Evolutionary conservation across 371 early-diverging fungal species (phyloP).

Genomic region (Mortierella sp.): DNA sequence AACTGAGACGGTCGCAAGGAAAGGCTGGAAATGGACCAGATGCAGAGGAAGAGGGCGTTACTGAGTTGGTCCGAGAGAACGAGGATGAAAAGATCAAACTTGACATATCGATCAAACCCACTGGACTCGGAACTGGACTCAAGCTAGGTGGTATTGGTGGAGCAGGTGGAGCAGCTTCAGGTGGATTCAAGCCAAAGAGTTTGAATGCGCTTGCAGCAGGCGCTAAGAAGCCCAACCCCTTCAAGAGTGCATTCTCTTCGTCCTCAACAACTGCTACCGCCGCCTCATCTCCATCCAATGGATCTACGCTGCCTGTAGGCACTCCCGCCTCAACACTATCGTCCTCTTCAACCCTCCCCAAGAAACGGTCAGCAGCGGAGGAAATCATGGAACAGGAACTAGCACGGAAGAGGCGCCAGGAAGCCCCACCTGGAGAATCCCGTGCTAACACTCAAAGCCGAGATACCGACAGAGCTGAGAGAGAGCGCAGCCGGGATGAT

Average conservation of each 20-base stretch:
- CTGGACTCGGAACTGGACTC: conserved; percentile 6
- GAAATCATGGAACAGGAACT: conserved; percentile 61
- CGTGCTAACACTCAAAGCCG: background rate
- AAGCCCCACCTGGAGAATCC: conserved; percentile 10
- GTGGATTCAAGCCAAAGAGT: conserved; percentile 41
- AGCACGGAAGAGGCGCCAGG: conserved; percentile 50
- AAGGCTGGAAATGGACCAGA: conserved; percentile 33
- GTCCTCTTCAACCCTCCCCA: conserved; percentile 7
- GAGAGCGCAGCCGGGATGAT: conserved; percentile 1
- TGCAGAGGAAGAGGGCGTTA: conserved; percentile 32
- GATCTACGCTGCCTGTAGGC: background rate
- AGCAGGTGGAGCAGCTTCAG: conserved; percentile 14
- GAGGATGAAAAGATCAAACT: conserved; percentile 73
- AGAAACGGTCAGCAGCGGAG: conserved; percentile 60
- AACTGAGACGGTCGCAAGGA: conserved; percentile 57
- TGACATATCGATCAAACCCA: conserved; percentile 55
- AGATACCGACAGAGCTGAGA: background rate
- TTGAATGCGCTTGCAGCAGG: conserved; percentile 38
- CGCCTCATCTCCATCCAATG: background rate
- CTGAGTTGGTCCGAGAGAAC: conserved; percentile 75
- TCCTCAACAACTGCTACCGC: conserved; percentile 8
- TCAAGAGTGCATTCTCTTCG: conserved; percentile 38
- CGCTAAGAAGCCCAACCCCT: conserved; percentile 48
- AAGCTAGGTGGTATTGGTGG: conserved; percentile 29
- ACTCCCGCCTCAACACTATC: conserved; percentile 8